Base-by-base conservation (phyloP, 2,329 filamentous ascomycete genomes). In the Fusarium mexicanum region DNA sequence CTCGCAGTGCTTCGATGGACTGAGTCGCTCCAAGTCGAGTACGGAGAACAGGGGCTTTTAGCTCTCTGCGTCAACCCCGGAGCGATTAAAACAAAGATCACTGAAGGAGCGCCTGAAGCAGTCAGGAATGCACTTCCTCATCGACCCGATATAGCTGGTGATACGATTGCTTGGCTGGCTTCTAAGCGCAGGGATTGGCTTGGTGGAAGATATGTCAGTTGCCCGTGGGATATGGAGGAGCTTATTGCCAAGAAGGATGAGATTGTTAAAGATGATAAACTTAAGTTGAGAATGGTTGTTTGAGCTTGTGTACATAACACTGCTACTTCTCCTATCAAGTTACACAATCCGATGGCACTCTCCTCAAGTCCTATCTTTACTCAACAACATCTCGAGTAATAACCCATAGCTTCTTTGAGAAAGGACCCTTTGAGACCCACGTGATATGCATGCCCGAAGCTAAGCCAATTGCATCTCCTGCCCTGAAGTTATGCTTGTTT, bases 331-430 rank as follows among this genome's bases (percentile, higher is more conserved):
- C 35, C 35, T 9, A 2, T 18, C 16, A 37, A 2, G 1, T 5
- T 37, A 37, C 1, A 37, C 8, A 37, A 37, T 18, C 35, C 16
- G 1, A 18, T 1, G 8, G 4, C 35, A 37, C 17, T 37, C 8
- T 37, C 1, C 14, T 5, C 16, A 16, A 17, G 3, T 9, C 17
- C 35, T 2, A 11, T 51, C 16, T n/a, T 35, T 24, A 24, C 48
- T 51, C 51, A 22, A 61, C 24, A 22, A 43, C 33, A 22, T 66
- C 63, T 9, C 48, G 20, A 1, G 59, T 66, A 6, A 66, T 66
- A 3, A 66, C 64, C 64, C 64, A 66, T 0, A 66, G 48, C 64
- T 66, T 66, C 48, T 66, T 66, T 8, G 64, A 24, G 8, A 66
- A 66, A 5, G 64, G 64, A 0, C 64, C 64, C 48, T 66, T 66